Evolutionary conservation across 176 grass and related monocot species (phyloP).

Genomic region (Aegilops tauschii): DNA sequence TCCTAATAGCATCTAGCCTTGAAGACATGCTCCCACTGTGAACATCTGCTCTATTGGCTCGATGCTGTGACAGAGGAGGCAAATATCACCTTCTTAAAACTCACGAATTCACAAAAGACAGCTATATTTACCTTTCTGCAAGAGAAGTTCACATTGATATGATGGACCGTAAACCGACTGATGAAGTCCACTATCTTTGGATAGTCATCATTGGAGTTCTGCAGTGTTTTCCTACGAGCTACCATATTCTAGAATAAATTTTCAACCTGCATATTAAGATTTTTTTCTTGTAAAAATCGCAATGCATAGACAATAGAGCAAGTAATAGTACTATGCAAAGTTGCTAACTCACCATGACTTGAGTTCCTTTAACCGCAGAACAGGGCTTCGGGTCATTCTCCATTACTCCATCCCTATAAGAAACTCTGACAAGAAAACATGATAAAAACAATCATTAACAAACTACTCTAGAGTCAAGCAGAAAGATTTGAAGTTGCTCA

Average conservation of each 20-base stretch:
- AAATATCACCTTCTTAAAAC: constrained; percentile 30
- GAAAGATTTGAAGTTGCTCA: neutral
- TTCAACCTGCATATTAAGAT: constrained; percentile 56
- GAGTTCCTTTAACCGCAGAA: constrained; percentile 91
- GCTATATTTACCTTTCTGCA: constrained; percentile 70
- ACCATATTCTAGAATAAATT: constrained; percentile 96
- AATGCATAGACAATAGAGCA: neutral
- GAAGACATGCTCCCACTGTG: constrained; percentile 58
- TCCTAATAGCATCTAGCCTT: constrained; percentile 85
- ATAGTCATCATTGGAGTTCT: constrained; percentile 86
- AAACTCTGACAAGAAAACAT: constrained; percentile 43
- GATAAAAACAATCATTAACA: constrained; percentile 8
- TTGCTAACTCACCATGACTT: constrained; percentile 68
- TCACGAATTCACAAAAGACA: constrained; percentile 18
- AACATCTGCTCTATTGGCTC: constrained; percentile 89
- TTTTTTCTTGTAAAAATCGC: neutral
- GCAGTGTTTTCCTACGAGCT: constrained; percentile 79
- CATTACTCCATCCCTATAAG: constrained; percentile 90
- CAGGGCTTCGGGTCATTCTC: constrained; percentile 85
- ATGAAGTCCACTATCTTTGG: constrained; percentile 83
- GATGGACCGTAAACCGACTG: constrained; percentile 85
- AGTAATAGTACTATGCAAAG: neutral
- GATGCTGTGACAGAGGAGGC: constrained; percentile 56
- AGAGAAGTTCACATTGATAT: constrained; percentile 72
- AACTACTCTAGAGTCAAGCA: neutral